Evolutionary conservation across 1,284 basidiomycete species (phyloP).

Genomic region (Microbotryum scabiosae): DNA sequence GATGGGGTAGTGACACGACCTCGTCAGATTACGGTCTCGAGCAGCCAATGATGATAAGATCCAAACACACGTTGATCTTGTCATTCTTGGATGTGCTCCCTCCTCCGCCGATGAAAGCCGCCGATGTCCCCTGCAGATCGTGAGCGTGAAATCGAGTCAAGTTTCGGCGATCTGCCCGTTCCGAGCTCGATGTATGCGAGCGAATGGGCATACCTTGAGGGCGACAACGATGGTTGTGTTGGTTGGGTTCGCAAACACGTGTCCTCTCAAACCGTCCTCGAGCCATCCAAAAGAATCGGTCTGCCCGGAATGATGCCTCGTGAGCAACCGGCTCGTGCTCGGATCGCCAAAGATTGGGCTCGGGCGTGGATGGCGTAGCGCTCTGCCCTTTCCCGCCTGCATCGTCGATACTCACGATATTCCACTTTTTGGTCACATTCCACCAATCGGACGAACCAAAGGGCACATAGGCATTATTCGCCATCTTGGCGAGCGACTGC

Average conservation of each 20-base stretch:
- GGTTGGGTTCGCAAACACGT: constrained; percentile 61
- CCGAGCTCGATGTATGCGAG: not conserved
- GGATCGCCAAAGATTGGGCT: constrained; percentile 7
- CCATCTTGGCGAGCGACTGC: constrained; percentile 83
- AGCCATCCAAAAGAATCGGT: constrained; percentile 89
- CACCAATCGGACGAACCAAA: constrained; percentile 61
- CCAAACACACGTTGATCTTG: constrained; percentile 61
- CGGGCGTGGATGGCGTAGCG: not conserved
- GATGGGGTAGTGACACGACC: not conserved
- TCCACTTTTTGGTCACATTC: constrained; percentile 59
- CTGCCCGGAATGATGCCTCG: constrained; percentile 40
- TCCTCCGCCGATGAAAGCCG: constrained; percentile 59
- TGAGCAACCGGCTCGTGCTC: too few species aligned
- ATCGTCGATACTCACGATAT: constrained; percentile 47
- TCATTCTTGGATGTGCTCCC: constrained; percentile 84
- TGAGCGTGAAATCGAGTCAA: not conserved
- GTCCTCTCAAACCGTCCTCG: constrained; percentile 78
- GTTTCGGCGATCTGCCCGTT: not conserved
- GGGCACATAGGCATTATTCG: constrained; percentile 69
- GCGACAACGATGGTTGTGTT: constrained; percentile 80
- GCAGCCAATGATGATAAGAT: too few species aligned
- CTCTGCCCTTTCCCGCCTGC: constrained; percentile 32
- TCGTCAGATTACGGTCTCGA: not conserved
- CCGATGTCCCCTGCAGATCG: constrained; percentile 61
- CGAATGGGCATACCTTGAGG: constrained; percentile 53